Evolutionary conservation across 2,329 filamentous ascomycete genomes (phyloP).

Genomic region (Monosporascus sp.): DNA sequence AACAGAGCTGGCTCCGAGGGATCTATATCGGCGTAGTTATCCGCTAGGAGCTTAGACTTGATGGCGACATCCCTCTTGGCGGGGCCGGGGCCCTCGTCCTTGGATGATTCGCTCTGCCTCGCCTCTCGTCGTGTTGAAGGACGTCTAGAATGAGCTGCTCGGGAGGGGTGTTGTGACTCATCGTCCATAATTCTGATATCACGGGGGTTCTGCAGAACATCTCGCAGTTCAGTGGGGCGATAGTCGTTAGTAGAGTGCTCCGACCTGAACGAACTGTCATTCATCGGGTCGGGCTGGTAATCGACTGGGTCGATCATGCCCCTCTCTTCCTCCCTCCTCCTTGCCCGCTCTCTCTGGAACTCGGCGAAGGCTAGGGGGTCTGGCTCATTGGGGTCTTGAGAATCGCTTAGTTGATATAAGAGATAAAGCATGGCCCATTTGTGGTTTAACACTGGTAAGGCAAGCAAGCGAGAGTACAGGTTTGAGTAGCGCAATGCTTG

Average conservation of each 20-base stretch:
- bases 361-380: conserved; percentile 27
- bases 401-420: conserved; percentile 75
- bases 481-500: conserved; percentile 85
- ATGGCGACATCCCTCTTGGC: conserved; percentile 46
- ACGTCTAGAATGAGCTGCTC: conserved; percentile 1
- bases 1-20: conserved; percentile 63
- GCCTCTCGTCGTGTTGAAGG: conserved; percentile 15
- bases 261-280: conserved; percentile 7
- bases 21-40: conserved; percentile 50
- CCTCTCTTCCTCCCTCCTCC: conserved; percentile 7
- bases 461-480: conserved; percentile 80
- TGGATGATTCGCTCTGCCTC: conserved; percentile 24
- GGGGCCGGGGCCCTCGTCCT: conserved; percentile 10
- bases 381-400: conserved; percentile 50
- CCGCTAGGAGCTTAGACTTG: conserved; percentile 53
- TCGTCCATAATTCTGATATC: conserved; percentile 16
- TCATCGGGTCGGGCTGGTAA: conserved; percentile 11
- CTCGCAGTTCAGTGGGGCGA: conserved; percentile 23
- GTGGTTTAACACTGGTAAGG: conserved; percentile 86
- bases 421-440: conserved; percentile 98
- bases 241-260: conserved; percentile 14
- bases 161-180: conserved; percentile 9
- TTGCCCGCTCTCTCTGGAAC: conserved; percentile 24
- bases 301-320: neutral
- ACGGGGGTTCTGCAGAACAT: conserved; percentile 24